Evolutionary conservation across 2,329 filamentous ascomycete species (phyloP).

Genomic region (Nigrograna mackinnonii): DNA sequence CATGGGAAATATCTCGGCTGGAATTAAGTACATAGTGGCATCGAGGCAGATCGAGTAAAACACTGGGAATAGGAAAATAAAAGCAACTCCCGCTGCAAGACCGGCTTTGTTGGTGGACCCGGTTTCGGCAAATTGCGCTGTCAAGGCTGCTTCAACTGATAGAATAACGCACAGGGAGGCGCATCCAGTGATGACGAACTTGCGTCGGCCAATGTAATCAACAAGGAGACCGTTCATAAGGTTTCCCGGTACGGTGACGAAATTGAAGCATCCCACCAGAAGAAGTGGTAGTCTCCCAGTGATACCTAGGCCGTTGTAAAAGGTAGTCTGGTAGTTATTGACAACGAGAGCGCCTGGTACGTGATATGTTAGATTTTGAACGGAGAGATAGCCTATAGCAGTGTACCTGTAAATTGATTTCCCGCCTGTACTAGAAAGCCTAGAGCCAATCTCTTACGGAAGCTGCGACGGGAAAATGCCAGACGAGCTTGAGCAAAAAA

Average conservation of each 20-base stretch:
- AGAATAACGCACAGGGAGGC: slow-evolving; percentile 9
- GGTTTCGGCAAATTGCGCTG: slow-evolving; percentile 10
- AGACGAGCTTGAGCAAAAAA: slow-evolving; percentile 3
- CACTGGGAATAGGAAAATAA: slow-evolving; percentile 15
- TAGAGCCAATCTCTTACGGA: slow-evolving; percentile 9
- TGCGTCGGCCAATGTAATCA: slow-evolving; percentile 11
- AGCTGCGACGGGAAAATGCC: slow-evolving; percentile 9
- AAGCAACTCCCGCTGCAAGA: slow-evolving; percentile 14
- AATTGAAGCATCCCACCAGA: slow-evolving; percentile 14
- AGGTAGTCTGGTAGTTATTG: slow-evolving; percentile 16
- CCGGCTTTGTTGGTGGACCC: slow-evolving; percentile 12
- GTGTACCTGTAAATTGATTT: slow-evolving; percentile 10
- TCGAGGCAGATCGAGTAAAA: slow-evolving; percentile 12
- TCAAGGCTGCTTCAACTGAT: slow-evolving; percentile 10
- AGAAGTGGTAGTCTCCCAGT: slow-evolving; percentile 11
- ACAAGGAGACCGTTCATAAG: slow-evolving; percentile 8
- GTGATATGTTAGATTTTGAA: too few relatives aligned
- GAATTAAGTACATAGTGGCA: slow-evolving; percentile 9
- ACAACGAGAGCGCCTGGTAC: slow-evolving; percentile 11
- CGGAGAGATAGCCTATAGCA: too few relatives aligned
- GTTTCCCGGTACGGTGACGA: slow-evolving; percentile 12
- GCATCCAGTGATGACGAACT: slow-evolving; percentile 11
- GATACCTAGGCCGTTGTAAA: slow-evolving; percentile 15
- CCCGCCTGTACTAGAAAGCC: slow-evolving; percentile 11
- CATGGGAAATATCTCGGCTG: slow-evolving; percentile 14